These are phyloP conservation scores for Phytophthora hibernalis DNA, from an alignment of 352 stramenopile species.

Conservation along the genomic window DNA sequence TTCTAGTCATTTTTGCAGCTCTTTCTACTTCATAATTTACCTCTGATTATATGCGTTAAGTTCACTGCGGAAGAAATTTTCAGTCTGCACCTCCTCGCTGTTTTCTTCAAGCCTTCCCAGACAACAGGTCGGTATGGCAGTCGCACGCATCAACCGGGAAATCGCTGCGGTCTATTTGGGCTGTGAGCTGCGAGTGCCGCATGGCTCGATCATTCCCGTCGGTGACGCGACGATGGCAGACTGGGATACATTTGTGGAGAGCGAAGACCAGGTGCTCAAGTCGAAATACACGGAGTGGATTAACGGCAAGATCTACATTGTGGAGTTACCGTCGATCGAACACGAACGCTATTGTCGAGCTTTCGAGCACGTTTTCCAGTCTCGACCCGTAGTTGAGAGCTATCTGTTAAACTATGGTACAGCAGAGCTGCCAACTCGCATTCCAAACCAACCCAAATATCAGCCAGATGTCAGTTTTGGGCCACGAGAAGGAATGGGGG, in stretches of 20 bases:
- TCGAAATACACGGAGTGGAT: constrained; percentile 5
- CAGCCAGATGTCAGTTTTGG: too few relatives aligned
- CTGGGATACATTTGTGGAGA: neutral
- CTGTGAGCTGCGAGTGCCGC: neutral
- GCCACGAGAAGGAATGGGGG: too few relatives aligned
- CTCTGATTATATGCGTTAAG: too few relatives aligned
- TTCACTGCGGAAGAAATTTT: too few relatives aligned
- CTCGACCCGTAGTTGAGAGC: neutral
- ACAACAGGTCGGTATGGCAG: neutral
- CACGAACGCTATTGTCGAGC: neutral
- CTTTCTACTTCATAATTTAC: too few relatives aligned
- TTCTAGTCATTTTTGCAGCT: too few relatives aligned
- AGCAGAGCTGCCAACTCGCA: neutral
- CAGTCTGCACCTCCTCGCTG: too few relatives aligned
- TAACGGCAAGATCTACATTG: constrained; percentile 1
- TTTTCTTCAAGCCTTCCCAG: too few relatives aligned
- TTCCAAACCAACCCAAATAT: neutral
- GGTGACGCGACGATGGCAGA: neutral
- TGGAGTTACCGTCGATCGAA: constrained; percentile 1
- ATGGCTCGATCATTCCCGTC: neutral
- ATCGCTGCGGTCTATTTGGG: neutral
- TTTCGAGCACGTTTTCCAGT: neutral
- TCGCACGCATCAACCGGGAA: neutral
- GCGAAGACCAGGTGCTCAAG: constrained; percentile 5
- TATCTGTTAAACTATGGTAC: neutral